Evolutionary conservation across 495 filamentous ascomycete genomes (phyloP).

Genomic region (Xylaria cubensis): DNA sequence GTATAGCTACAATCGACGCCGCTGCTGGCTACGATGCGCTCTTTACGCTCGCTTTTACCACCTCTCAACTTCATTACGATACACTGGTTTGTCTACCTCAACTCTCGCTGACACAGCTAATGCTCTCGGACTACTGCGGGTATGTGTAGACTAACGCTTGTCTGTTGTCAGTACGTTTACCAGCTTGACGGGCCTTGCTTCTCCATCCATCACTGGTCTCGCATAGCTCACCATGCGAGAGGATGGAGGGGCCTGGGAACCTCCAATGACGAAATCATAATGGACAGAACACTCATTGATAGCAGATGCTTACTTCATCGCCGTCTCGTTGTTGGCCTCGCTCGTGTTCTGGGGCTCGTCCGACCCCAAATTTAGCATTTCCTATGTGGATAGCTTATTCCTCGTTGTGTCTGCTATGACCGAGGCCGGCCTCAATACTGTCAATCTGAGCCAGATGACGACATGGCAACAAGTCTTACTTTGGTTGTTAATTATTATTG

Average conservation of each 20-base stretch:
- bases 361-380: constrained; percentile 62
- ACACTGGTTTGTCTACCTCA: constrained; percentile 38
- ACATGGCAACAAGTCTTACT: constrained; percentile 80
- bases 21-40: constrained; percentile 18
- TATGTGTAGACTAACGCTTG: not conserved
- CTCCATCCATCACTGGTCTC: not conserved
- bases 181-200: not conserved
- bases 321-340: constrained; percentile 66
- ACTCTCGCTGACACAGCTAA: not conserved
- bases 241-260: not conserved
- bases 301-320: constrained; percentile 73
- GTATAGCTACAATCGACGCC: not conserved
- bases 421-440: constrained; percentile 74
- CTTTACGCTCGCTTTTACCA: constrained; percentile 40
- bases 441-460: constrained; percentile 71
- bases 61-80: constrained; percentile 79
- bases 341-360: constrained; percentile 77
- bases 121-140: not conserved
- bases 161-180: constrained; percentile 9
- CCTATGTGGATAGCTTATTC: constrained; percentile 79
- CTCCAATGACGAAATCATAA: not conserved
- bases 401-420: constrained; percentile 82
- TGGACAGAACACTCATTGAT: constrained; percentile 49
- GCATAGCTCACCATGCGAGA: not conserved
- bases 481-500: constrained; percentile 74